Percentiles rank a stretch among this genome's conserved stretches.
Conservation (phyloP, 805 yeast species). For the Starmerella floris region DNA sequence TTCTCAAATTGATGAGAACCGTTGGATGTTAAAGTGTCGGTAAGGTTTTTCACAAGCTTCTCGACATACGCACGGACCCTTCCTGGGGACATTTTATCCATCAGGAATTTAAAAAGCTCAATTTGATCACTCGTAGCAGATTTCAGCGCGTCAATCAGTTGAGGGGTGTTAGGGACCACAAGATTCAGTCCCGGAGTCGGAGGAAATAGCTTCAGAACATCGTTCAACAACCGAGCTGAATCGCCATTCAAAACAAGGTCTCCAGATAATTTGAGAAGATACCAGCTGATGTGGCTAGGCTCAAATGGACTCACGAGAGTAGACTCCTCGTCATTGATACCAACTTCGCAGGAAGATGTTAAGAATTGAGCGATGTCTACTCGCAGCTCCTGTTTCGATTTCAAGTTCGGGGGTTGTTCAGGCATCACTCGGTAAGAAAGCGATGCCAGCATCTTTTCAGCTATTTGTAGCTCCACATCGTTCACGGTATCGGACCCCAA, state of each 20-base stretch:
- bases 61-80: conserved; percentile 9
- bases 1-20: conserved; percentile 57
- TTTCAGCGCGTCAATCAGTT: conserved; percentile 1
- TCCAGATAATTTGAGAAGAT: conserved; percentile 19
- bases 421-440: conserved; percentile 41
- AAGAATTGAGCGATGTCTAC: conserved; percentile 30
- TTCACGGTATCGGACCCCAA: conserved; percentile 3
- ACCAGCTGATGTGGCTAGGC: conserved; percentile 10
- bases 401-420: conserved; percentile 8
- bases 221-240: conserved; percentile 5
- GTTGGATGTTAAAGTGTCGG: conserved; percentile 25
- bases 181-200: conserved; percentile 2
- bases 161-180: not conserved
- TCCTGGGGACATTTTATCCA: conserved; percentile 4
- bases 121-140: conserved; percentile 4
- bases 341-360: conserved; percentile 3
- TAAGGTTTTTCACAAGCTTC: not conserved
- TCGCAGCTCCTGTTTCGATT: conserved; percentile 17
- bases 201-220: conserved; percentile 9
- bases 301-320: not conserved
- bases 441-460: conserved; percentile 35
- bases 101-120: conserved; percentile 10
- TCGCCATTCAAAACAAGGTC: conserved; percentile 4
- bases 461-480: conserved; percentile 22
- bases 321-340: conserved; percentile 2